Percentiles rank a stretch among this genome's conserved stretches.
Evolutionary conservation across 2,329 filamentous ascomycete genomes (phyloP).

Genomic region (Ramularia collo-cygni): DNA sequence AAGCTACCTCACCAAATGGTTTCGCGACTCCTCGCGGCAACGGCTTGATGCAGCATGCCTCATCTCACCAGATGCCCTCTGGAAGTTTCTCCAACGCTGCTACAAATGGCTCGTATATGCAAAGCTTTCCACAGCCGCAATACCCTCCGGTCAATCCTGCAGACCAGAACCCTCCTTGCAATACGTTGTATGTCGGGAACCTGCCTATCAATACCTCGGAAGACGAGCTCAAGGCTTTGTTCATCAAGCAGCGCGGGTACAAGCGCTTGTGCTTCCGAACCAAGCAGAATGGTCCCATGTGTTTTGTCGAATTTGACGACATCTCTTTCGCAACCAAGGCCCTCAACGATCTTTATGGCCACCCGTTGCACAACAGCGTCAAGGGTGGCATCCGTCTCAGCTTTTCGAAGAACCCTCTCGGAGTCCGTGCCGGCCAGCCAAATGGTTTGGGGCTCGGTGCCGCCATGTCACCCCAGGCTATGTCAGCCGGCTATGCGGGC

Average conservation of each 20-base stretch:
- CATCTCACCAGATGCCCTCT: conserved; percentile 27
- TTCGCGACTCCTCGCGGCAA: conserved; percentile 45
- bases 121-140: conserved; percentile 56
- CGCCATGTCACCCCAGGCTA: conserved; percentile 44
- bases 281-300: conserved; percentile 95
- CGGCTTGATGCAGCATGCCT: conserved; percentile 45
- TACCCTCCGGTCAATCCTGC: conserved; percentile 87
- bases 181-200: conserved; percentile 97
- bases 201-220: conserved; percentile 87
- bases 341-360: conserved; percentile 81
- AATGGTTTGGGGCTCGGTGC: conserved; percentile 47
- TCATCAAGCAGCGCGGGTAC: conserved; percentile 89
- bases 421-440: conserved; percentile 72
- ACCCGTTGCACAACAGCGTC: conserved; percentile 78
- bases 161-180: conserved; percentile 95
- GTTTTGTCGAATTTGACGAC: conserved; percentile 97
- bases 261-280: conserved; percentile 92
- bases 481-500: conserved; percentile 50
- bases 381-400: conserved; percentile 93
- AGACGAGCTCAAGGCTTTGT: conserved; percentile 89
- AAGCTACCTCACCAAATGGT: conserved; percentile 49
- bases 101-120: conserved; percentile 48
- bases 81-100: conserved; percentile 38
- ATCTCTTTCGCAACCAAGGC: conserved; percentile 87
- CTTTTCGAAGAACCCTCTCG: conserved; percentile 95